Evolutionary conservation across 1,284 basidiomycete genomes (phyloP).

Genomic region (Boletellus dicymbophilus): DNA sequence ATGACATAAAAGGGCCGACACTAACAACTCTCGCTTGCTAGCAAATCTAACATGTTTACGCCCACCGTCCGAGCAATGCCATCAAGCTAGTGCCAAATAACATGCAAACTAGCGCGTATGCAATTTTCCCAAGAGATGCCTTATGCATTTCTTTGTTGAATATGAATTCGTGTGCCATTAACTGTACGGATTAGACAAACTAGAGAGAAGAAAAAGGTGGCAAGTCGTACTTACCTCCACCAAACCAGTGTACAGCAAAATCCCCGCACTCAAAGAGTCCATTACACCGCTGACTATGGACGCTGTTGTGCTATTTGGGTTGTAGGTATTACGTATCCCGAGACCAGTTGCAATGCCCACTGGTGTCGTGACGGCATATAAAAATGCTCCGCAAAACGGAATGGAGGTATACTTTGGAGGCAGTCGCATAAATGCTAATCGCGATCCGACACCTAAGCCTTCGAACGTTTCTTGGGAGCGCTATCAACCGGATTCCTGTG

Average conservation of each 20-base stretch:
- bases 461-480: slow-evolving; percentile 77
- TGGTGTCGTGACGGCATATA: slow-evolving; percentile 84
- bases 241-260: slow-evolving; percentile 89
- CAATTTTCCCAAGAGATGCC: slow-evolving; percentile 60
- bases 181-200: slow-evolving; percentile 38
- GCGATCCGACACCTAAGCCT: slow-evolving; percentile 87
- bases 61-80: slow-evolving; percentile 87
- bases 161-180: slow-evolving; percentile 91
- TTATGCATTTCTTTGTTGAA: slow-evolving; percentile 85
- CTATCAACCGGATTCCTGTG: slow-evolving; percentile 3
- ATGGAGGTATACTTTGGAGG: slow-evolving; percentile 60
- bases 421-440: slow-evolving; percentile 75
- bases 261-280: slow-evolving; percentile 86
- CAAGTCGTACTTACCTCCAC: slow-evolving; percentile 63
- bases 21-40: too few species aligned
- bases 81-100: slow-evolving; percentile 77
- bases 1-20: too few species aligned
- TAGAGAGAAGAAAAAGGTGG: neutral
- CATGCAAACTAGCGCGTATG: slow-evolving; percentile 77
- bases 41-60: slow-evolving; percentile 46
- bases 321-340: slow-evolving; percentile 81
- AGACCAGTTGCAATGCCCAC: slow-evolving; percentile 85
- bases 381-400: slow-evolving; percentile 61
- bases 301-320: slow-evolving; percentile 74
- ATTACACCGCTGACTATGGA: slow-evolving; percentile 83